Percentiles rank a stretch among this genome's conserved stretches.
Conservation (phyloP, 768 basidiomycete species). For the Coprinopsis marcescibilis region DNA sequence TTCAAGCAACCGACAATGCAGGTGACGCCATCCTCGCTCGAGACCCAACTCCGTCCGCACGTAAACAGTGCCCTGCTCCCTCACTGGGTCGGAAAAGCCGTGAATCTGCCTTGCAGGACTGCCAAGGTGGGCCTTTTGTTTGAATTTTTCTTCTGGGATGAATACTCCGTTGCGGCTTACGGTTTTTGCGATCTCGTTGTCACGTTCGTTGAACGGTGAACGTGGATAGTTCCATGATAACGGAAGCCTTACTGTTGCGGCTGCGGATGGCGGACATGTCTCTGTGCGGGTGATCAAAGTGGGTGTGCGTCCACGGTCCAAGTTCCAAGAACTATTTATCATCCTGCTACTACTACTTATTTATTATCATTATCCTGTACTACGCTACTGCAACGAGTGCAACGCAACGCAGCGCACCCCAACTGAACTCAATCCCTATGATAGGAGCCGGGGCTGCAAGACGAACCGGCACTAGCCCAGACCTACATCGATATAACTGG, state of each 20-base stretch:
- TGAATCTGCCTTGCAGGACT: slow-evolving; percentile 58
- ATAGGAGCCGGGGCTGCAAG: neutral
- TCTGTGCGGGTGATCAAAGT: slow-evolving; percentile 38
- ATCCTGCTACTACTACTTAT: neutral
- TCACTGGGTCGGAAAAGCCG: slow-evolving; percentile 45
- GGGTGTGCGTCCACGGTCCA: slow-evolving; percentile 14
- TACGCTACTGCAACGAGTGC: too few species aligned
- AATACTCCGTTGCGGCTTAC: neutral
- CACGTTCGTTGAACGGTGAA: too few species aligned
- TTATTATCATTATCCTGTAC: too few species aligned
- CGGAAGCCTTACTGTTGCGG: slow-evolving; percentile 50
- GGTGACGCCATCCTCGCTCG: slow-evolving; percentile 1
- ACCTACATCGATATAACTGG: slow-evolving; percentile 67
- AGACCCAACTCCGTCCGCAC: slow-evolving; percentile 34
- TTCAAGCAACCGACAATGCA: too few species aligned
- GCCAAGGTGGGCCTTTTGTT: slow-evolving; percentile 36
- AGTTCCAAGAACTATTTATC: too few species aligned
- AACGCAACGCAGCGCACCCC: too few species aligned
- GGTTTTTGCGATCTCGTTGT: too few species aligned
- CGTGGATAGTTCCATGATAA: slow-evolving; percentile 30
- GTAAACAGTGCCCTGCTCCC: slow-evolving; percentile 59
- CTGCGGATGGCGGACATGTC: slow-evolving; percentile 64
- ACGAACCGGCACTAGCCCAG: slow-evolving; percentile 44
- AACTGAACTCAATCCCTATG: too few species aligned
- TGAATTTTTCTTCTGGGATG: neutral